A percentile compares a stretch with the other conserved stretches of the same genome.
These are phyloP conservation scores for Alternaria sp. DNA, from an alignment of 2,329 filamentous ascomycete species.

Conservation along the genomic window DNA sequence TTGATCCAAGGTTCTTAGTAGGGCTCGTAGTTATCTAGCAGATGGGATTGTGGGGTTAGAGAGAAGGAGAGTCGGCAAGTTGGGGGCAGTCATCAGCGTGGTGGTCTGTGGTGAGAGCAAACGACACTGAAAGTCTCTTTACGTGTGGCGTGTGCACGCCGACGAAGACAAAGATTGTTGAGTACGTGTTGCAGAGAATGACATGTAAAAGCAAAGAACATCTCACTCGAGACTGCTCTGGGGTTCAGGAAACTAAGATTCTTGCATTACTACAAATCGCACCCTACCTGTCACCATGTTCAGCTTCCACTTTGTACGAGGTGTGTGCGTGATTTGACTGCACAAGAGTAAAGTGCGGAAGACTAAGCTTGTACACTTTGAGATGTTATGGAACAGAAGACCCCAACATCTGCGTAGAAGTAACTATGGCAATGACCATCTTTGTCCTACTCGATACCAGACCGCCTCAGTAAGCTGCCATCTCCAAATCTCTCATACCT, in stretches of 20 bases:
- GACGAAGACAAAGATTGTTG: too few relatives aligned
- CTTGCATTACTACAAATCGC: too few relatives aligned
- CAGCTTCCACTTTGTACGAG: too few relatives aligned
- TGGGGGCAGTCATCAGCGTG: not conserved
- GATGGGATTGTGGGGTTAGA: not conserved
- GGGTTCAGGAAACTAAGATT: too few relatives aligned
- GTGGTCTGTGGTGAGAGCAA: not conserved
- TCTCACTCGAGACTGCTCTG: too few relatives aligned
- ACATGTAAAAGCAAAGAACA: too few relatives aligned
- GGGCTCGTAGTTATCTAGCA: not conserved
- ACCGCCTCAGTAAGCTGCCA: not conserved
- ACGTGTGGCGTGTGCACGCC: too few relatives aligned
- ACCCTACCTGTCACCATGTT: too few relatives aligned
- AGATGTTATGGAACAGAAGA: not conserved
- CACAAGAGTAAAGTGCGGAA: too few relatives aligned
- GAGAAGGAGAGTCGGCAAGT: not conserved
- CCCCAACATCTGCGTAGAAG: not conserved
- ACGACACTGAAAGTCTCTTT: not conserved
- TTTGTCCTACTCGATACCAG: not conserved
- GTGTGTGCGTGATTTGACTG: too few relatives aligned
- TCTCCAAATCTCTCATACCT: not conserved
- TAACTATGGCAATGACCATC: not conserved
- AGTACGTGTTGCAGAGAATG: too few relatives aligned
- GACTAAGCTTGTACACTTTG: not conserved
- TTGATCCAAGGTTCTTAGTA: not conserved